phyloP scores from a whole-genome alignment of 371 early-diverging fungal genomes.

The Dipsacomyces acuminosporus region DNA sequence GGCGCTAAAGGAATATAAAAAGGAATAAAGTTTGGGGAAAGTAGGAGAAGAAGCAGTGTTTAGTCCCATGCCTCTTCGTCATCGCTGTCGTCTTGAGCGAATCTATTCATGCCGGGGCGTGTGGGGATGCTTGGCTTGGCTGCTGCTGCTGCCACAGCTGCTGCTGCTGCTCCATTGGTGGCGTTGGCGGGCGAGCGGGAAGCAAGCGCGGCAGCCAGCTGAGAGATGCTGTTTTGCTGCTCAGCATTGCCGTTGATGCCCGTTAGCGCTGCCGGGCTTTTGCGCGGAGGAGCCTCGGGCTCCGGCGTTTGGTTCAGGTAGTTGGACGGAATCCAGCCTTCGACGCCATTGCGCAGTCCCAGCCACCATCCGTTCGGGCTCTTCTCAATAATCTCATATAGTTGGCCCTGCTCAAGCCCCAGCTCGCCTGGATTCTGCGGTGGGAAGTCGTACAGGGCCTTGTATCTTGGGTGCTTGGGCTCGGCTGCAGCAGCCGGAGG shows the following conservation, averaged over 20 bases:
- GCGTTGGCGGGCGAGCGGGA: conserved; percentile 34
- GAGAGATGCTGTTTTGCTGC: conserved; percentile 39
- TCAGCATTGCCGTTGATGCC: conserved; percentile 4
- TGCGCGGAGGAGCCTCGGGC: conserved; percentile 20
- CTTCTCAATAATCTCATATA: conserved; percentile 72
- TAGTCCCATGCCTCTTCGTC: conserved; percentile 40
- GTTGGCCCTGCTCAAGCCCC: conserved; percentile 61
- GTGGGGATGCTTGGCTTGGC: conserved; percentile 9
- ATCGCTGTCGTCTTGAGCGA: conserved; percentile 41
- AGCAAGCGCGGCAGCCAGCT: conserved; percentile 45
- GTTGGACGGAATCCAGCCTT: conserved; percentile 84
- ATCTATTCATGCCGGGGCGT: conserved; percentile 38
- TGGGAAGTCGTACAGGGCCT: conserved; percentile 70
- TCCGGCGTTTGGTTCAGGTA: conserved; percentile 57
- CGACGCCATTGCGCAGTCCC: conserved; percentile 62
- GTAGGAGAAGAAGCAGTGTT: no score
- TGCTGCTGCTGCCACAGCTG: no score
- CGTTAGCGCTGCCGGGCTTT: conserved; percentile 1
- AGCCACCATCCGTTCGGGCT: conserved; percentile 87
- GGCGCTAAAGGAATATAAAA: no score
- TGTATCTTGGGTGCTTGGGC: conserved; percentile 57
- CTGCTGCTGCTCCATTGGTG: conserved; percentile 8
- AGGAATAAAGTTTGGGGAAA: no score
- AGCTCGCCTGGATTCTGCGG: conserved; percentile 64
- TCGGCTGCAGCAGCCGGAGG: conserved; percentile 51